These are phyloP conservation scores for Globomyces pollinis-pini DNA, from an alignment of 192 early-diverging fungal genomes.

Conservation along the genomic window DNA sequence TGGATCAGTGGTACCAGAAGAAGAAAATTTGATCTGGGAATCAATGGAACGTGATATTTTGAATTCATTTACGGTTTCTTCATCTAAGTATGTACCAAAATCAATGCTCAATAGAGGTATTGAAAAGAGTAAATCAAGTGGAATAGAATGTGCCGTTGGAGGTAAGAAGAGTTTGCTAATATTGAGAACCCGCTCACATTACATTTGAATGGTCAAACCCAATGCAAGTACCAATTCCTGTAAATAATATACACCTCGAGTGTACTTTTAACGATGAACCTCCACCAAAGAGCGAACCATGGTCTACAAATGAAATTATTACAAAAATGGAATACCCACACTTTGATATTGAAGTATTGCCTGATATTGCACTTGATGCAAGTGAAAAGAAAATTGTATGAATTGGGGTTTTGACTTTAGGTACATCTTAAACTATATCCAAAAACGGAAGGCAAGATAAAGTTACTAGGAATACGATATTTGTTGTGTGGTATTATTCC, in stretches of 20 bases:
- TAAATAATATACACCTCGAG: constrained; percentile 57
- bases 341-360: constrained; percentile 55
- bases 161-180: not conserved
- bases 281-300: constrained; percentile 9
- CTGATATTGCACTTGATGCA: constrained; percentile 42
- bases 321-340: constrained; percentile 18
- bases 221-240: constrained; percentile 57
- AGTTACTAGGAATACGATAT: constrained; percentile 68
- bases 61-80: not conserved
- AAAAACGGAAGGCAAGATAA: constrained; percentile 64
- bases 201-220: constrained; percentile 59
- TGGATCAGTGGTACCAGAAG: not conserved
- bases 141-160: constrained; percentile 6
- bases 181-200: not conserved
- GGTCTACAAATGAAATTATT: constrained; percentile 14
- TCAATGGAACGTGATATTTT: constrained; percentile 58
- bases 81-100: not conserved
- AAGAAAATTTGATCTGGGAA: constrained; percentile 39
- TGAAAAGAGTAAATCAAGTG: not conserved
- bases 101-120: not conserved
- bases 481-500: constrained; percentile 72
- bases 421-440: constrained; percentile 59
- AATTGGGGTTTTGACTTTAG: no score
- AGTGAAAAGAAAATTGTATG: constrained; percentile 42
- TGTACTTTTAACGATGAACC: constrained; percentile 20